These are phyloP conservation scores for Phialophora tarda DNA, from an alignment of 2,329 filamentous ascomycete genomes.

Conservation along the genomic window DNA sequence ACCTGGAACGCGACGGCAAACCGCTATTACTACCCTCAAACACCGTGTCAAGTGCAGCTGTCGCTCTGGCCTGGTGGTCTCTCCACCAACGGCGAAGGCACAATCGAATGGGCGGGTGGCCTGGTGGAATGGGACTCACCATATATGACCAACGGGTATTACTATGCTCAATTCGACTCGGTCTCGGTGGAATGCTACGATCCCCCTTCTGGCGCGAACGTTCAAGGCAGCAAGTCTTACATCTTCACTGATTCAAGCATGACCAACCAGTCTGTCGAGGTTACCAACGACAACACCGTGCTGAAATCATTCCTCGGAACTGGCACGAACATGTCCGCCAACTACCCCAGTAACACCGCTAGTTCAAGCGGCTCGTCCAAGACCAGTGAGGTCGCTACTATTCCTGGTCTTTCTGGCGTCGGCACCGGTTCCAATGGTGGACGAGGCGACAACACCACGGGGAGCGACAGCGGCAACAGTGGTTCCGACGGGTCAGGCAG, in stretches of 20 bases:
- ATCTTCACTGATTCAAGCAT: conserved; percentile 69
- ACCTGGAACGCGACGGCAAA: conserved; percentile 87
- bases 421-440: conserved; percentile 49
- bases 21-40: conserved; percentile 88
- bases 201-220: conserved; percentile 72
- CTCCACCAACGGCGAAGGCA: conserved; percentile 77
- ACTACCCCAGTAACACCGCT: conserved; percentile 44
- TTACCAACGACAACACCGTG: conserved; percentile 75
- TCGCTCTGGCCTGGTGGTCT: conserved; percentile 96
- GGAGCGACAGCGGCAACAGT: conserved; percentile 5
- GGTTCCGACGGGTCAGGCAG: conserved; percentile 4
- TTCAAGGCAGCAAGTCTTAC: conserved; percentile 69
- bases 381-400: conserved; percentile 46
- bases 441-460: conserved; percentile 43
- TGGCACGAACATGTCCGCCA: conserved; percentile 72
- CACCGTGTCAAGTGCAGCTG: conserved; percentile 85
- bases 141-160: conserved; percentile 88
- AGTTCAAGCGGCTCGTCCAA: conserved; percentile 41
- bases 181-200: conserved; percentile 88
- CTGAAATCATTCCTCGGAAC: conserved; percentile 81
- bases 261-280: conserved; percentile 77
- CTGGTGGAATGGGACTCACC: conserved; percentile 81
- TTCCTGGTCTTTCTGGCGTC: conserved; percentile 60
- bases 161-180: conserved; percentile 78
- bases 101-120: conserved; percentile 90